phyloP scores from a whole-genome alignment of 2,329 filamentous ascomycete genomes.

The Ophiosphaerella narmari region DNA sequence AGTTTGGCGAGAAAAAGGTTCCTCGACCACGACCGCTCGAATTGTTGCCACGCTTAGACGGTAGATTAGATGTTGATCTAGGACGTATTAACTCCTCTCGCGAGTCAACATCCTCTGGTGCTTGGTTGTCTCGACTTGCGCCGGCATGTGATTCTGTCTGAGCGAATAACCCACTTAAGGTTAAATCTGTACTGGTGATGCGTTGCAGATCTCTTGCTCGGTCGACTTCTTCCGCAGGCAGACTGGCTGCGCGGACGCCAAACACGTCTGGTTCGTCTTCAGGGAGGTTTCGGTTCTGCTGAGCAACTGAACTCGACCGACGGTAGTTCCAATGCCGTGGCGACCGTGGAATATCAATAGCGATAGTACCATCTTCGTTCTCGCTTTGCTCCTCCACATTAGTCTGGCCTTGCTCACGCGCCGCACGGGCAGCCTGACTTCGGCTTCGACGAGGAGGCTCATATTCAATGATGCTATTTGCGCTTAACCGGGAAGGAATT shows the following conservation, averaged over 20 bases:
- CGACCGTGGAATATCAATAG: conserved; percentile 75
- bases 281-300: conserved; percentile 67
- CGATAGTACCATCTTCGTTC: conserved; percentile 57
- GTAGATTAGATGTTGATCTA: conserved; percentile 34
- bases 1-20: conserved; percentile 37
- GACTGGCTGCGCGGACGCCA: conserved; percentile 68
- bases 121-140: conserved; percentile 28
- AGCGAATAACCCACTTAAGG: conserved; percentile 66
- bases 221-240: conserved; percentile 63
- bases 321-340: conserved; percentile 61
- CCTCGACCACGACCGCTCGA: conserved; percentile 33
- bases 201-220: conserved; percentile 46
- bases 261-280: conserved; percentile 64
- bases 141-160: conserved; percentile 42
- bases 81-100: conserved; percentile 34
- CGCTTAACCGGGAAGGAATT: conserved; percentile 89
- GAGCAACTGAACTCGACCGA: conserved; percentile 71
- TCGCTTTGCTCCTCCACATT: conserved; percentile 35
- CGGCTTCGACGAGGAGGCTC: conserved; percentile 43
- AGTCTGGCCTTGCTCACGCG: conserved; percentile 33
- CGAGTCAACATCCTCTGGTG: conserved; percentile 21
- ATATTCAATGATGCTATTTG: conserved; percentile 82
- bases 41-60: conserved; percentile 33
- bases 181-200: conserved; percentile 56
- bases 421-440: conserved; percentile 38